These are phyloP conservation scores for Penicillium sp. DNA, from an alignment of 2,329 filamentous ascomycete species.

Conservation along the genomic window DNA sequence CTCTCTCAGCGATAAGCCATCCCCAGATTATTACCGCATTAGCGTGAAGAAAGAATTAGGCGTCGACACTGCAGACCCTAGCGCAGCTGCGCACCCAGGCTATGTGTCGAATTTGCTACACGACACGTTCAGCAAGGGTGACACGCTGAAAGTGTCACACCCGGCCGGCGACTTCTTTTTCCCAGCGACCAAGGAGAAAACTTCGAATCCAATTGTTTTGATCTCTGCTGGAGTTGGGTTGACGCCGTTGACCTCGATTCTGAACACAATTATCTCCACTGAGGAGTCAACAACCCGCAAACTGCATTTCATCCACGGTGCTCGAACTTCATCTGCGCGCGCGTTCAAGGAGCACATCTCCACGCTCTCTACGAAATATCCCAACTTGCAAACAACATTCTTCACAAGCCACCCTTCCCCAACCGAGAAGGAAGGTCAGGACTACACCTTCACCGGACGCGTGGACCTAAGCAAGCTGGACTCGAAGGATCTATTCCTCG, in stretches of 20 bases:
- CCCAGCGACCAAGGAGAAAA: constrained; percentile 30
- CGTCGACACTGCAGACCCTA: constrained; percentile 45
- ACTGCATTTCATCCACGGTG: constrained; percentile 61
- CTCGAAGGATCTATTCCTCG: constrained; percentile 54
- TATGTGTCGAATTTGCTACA: constrained; percentile 70
- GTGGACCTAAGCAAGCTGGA: constrained; percentile 59
- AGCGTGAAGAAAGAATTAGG: constrained; percentile 67
- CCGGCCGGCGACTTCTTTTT: constrained; percentile 63
- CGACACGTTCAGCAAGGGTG: constrained; percentile 59
- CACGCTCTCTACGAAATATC: constrained; percentile 41
- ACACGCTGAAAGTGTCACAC: constrained; percentile 64
- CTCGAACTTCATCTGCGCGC: constrained; percentile 45
- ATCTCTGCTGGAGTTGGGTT: constrained; percentile 62
- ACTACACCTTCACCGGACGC: constrained; percentile 61
- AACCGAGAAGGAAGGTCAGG: constrained; percentile 50
- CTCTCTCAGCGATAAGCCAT: constrained; percentile 66
- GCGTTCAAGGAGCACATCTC: constrained; percentile 57
- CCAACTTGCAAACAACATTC: constrained; percentile 53
- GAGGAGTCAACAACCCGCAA: constrained; percentile 45
- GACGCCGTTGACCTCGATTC: constrained; percentile 60
- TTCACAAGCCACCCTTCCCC: constrained; percentile 56
- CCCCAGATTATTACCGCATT: constrained; percentile 64
- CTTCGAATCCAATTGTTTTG: constrained; percentile 53
- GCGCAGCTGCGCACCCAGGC: constrained; percentile 55
- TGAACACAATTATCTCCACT: constrained; percentile 49